These are phyloP conservation scores for Backusella macrospora DNA, from an alignment of 192 early-diverging fungal species.

Conservation along the genomic window DNA sequence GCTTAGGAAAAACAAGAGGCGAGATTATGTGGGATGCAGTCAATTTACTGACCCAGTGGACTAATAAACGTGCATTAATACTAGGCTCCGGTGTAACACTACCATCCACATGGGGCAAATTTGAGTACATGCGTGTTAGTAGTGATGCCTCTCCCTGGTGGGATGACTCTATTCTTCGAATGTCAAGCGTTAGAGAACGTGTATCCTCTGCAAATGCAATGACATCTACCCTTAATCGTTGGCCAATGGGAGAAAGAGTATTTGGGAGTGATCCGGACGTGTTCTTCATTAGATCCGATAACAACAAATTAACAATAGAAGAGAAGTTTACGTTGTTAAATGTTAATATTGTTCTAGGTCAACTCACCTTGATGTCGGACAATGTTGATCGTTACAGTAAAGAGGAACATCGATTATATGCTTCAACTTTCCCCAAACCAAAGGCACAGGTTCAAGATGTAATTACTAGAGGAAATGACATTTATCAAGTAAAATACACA, in stretches of 20 bases:
- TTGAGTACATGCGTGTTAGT: slow-evolving; percentile 53
- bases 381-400: slow-evolving; percentile 34
- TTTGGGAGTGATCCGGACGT: slow-evolving; percentile 58
- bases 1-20: slow-evolving; percentile 47
- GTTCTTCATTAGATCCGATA: slow-evolving; percentile 45
- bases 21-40: slow-evolving; percentile 58
- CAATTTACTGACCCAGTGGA: slow-evolving; percentile 41
- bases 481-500: slow-evolving; percentile 30
- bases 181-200: slow-evolving; percentile 51
- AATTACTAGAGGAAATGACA: slow-evolving; percentile 2
- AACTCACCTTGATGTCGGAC: slow-evolving; percentile 38
- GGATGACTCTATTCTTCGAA: slow-evolving; percentile 48
- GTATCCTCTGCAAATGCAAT: slow-evolving; percentile 50
- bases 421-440: slow-evolving; percentile 31
- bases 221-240: slow-evolving; percentile 48
- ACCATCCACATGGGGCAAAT: slow-evolving; percentile 43
- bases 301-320: slow-evolving; percentile 33
- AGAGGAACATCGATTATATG: slow-evolving; percentile 34
- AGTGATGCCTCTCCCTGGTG: slow-evolving; percentile 52
- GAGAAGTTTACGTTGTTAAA: slow-evolving; percentile 31
- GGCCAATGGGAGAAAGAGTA: slow-evolving; percentile 43
- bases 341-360: slow-evolving; percentile 34
- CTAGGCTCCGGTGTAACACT: slow-evolving; percentile 50
- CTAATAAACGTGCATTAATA: slow-evolving; percentile 39
- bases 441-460: slow-evolving; percentile 7